Conservation (phyloP, 257 asterid genomes). For the Leonotis leonurus region DNA sequence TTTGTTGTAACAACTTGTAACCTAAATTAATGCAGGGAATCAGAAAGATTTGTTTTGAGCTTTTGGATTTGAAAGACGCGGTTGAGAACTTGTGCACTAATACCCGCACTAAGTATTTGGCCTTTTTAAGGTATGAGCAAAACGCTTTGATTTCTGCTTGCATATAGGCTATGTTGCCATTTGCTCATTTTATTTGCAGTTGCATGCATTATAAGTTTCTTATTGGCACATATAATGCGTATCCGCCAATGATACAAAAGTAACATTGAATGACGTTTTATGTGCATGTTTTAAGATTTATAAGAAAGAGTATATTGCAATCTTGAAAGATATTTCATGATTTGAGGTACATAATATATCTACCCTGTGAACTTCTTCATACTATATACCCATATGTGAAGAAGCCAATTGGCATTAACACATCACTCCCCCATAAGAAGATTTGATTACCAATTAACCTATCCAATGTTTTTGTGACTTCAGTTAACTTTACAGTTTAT, state of each 20-base stretch:
- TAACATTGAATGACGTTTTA: no score
- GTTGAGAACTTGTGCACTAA: conserved; percentile 91
- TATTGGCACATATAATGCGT: not conserved
- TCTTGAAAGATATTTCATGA: not conserved
- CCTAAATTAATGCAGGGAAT: conserved; percentile 80
- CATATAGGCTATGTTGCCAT: no score
- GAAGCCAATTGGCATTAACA: not conserved
- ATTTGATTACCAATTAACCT: not conserved
- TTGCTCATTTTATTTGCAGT: conserved; percentile 3
- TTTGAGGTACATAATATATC: not conserved
- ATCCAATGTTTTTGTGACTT: not conserved
- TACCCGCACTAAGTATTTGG: conserved; percentile 71
- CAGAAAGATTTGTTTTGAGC: conserved; percentile 95
- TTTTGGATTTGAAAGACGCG: conserved; percentile 96
- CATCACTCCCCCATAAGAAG: not conserved
- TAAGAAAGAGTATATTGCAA: not conserved
- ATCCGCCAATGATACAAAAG: not conserved
- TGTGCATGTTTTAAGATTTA: not conserved
- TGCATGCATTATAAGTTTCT: not conserved
- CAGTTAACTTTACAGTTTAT: no score
- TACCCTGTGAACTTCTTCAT: not conserved
- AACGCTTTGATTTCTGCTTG: conserved; percentile 1
- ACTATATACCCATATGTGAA: not conserved
- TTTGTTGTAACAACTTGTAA: no score
- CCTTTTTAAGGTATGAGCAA: conserved; percentile 71